Conservation (phyloP, 331 rosid species). For the Arachis monticola region DNA sequence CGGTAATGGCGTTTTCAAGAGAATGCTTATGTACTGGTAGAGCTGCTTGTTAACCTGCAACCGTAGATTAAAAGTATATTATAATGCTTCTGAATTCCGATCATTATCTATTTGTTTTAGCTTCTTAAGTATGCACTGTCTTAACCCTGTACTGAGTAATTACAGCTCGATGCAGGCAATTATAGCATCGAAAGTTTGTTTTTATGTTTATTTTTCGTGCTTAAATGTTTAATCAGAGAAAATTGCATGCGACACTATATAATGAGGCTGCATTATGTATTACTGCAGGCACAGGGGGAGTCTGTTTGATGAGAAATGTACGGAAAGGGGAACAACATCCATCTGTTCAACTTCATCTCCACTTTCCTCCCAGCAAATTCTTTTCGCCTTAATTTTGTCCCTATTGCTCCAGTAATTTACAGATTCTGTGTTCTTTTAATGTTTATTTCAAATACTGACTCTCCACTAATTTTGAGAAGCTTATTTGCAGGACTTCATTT, state of each 20-base stretch:
- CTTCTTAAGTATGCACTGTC: conserved; percentile 8
- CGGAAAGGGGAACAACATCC: conserved; percentile 83
- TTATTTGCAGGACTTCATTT: no score
- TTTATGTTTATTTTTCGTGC: no score
- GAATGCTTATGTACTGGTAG: conserved; percentile 1
- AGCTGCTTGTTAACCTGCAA: neutral
- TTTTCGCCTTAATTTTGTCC: conserved; percentile 26
- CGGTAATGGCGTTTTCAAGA: neutral
- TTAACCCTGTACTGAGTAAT: neutral
- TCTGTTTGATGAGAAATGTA: conserved; percentile 78
- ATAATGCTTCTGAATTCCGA: neutral
- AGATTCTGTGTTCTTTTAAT: no score
- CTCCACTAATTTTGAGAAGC: no score
- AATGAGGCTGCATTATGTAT: conserved; percentile 19
- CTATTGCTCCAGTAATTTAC: no score
- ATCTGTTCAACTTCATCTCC: conserved; percentile 71
- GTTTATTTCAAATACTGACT: no score
- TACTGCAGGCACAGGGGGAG: conserved; percentile 61
- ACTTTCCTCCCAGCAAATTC: conserved; percentile 68
- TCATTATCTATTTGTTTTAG: conserved; percentile 10
- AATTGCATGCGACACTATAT: neutral
- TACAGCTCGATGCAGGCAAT: no score
- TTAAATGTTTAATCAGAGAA: no score
- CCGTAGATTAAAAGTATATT: neutral
- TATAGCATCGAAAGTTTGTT: no score